phyloP scores from a whole-genome alignment of 192 early-diverging fungal species.

The Obelidium mucronatum region DNA sequence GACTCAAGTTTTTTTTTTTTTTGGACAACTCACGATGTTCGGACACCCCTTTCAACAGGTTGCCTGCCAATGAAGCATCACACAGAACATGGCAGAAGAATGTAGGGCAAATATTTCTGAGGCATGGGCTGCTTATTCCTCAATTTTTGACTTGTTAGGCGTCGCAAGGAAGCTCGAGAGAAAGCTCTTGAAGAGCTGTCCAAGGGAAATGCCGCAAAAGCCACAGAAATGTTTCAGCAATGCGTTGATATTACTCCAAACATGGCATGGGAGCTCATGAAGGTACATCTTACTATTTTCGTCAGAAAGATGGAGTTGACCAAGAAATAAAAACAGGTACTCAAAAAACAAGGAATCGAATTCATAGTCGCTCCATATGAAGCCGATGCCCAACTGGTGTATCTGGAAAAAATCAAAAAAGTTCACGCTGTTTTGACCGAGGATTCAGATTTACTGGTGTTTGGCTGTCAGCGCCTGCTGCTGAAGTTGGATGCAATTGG shows the following conservation, averaged over 20 bases:
- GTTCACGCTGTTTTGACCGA: conserved; percentile 88
- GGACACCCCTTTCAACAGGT: conserved; percentile 30
- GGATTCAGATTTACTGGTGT: conserved; percentile 94
- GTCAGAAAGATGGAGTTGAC: too few species aligned
- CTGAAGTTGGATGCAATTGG: conserved; percentile 85
- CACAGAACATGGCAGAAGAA: conserved; percentile 74
- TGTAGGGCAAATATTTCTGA: conserved; percentile 46
- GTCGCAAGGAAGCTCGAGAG: conserved; percentile 63
- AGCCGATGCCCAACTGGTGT: conserved; percentile 95
- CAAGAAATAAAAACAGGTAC: conserved; percentile 50
- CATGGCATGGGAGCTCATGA: conserved; percentile 83
- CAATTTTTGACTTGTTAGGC: conserved; percentile 39
- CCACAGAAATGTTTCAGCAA: conserved; percentile 75
- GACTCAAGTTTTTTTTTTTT: too few species aligned
- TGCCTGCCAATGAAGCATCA: conserved; percentile 79
- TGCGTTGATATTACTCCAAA: conserved; percentile 79
- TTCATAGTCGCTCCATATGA: conserved; percentile 96
- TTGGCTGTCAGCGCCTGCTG: conserved; percentile 86
- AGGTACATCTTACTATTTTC: conserved; percentile 60
- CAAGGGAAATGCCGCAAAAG: conserved; percentile 65
- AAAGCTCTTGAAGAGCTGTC: conserved; percentile 63
- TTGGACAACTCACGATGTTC: too few species aligned
- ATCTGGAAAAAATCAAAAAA: conserved; percentile 69
- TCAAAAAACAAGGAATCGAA: conserved; percentile 68
- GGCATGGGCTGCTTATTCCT: too few species aligned